A percentile compares a stretch with the other conserved stretches of the same genome.
These are phyloP conservation scores for Aurantiochytrium sp. DNA, from an alignment of 108 stramenopile genomes.

Conservation along the genomic window DNA sequence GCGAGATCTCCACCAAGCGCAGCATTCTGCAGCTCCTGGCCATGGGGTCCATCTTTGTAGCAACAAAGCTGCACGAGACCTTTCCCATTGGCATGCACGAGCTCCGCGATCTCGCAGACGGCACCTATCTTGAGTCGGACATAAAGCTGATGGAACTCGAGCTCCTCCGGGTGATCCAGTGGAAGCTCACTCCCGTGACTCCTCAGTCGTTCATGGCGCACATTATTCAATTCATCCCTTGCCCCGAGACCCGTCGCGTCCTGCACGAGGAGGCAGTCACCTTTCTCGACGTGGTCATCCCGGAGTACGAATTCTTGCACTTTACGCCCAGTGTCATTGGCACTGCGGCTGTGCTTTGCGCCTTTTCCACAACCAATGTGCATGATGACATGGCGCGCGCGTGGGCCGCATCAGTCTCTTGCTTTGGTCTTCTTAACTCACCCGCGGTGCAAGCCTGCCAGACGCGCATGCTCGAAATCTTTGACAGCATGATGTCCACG, in stretches of 20 bases:
- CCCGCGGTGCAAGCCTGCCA: neutral
- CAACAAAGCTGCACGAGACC: slow-evolving; percentile 14
- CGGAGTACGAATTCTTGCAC: neutral
- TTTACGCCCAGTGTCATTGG: neutral
- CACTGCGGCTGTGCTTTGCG: neutral
- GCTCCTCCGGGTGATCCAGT: slow-evolving; percentile 18
- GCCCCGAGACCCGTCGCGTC: neutral
- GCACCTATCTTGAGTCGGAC: neutral
- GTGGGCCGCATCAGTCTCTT: neutral
- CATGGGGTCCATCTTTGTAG: slow-evolving; percentile 11
- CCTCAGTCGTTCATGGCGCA: neutral
- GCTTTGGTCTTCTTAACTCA: neutral
- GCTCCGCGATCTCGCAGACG: neutral
- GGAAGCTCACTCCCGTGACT: slow-evolving; percentile 4
- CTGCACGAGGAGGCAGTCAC: neutral
- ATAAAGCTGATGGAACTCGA: slow-evolving; percentile 24
- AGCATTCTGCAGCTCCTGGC: neutral
- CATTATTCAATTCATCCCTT: neutral
- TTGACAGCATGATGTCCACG: neutral
- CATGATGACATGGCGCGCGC: neutral
- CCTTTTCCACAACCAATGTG: neutral
- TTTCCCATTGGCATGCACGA: neutral
- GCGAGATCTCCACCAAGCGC: neutral
- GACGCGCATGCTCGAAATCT: neutral
- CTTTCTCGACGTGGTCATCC: neutral